Evolutionary conservation across 805 yeast genomes (phyloP).

Genomic region (Metschnikowia shivogae): DNA sequence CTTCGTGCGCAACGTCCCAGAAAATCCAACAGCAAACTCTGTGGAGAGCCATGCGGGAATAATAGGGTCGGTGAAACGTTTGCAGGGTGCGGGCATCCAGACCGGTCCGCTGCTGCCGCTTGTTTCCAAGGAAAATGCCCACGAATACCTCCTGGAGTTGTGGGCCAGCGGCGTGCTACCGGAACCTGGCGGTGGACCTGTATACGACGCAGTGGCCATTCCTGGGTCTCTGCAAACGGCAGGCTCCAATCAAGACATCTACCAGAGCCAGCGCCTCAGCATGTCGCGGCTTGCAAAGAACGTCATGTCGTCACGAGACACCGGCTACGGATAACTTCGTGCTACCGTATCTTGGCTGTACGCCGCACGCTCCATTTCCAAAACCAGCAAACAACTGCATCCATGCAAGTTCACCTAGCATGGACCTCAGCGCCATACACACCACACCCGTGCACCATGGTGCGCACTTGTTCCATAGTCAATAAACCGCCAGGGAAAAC

Average conservation of each 20-base stretch:
- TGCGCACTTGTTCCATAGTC: no score
- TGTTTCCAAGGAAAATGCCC: not conserved
- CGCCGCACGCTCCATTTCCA: no score
- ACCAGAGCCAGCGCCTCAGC: not conserved
- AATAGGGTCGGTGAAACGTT: slow-evolving; percentile 7
- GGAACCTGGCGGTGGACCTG: not conserved
- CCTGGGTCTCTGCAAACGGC: not conserved
- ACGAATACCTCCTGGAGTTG: not conserved
- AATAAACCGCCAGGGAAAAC: not conserved
- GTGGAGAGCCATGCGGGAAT: slow-evolving; percentile 10
- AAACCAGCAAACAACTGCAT: no score
- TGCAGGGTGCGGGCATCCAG: not conserved
- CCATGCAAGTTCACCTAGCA: no score
- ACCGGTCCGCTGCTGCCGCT: not conserved
- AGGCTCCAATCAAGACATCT: not conserved
- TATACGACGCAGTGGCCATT: not conserved
- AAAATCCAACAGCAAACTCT: not conserved
- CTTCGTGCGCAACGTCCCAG: not conserved
- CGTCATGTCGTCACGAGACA: slow-evolving; percentile 1
- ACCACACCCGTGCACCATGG: no score
- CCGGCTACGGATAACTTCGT: no score
- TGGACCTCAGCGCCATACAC: no score
- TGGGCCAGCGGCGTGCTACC: not conserved
- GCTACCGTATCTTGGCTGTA: no score
- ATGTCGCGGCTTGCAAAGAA: not conserved